These are phyloP conservation scores for Sistotremastrum suecicum DNA, from an alignment of 768 basidiomycete species.

Conservation along the genomic window DNA sequence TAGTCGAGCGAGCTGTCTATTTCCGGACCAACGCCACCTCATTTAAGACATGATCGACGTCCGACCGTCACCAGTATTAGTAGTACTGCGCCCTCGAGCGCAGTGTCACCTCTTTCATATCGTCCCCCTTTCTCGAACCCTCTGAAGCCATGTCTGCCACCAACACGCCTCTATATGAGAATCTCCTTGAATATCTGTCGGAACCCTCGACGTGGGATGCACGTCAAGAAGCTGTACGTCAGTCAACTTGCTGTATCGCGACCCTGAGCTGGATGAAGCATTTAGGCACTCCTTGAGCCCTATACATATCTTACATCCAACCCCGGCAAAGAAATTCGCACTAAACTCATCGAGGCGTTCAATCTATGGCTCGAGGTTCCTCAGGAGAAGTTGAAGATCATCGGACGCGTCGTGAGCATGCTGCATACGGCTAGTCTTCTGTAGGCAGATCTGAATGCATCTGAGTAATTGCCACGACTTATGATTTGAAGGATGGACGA, in stretches of 20 bases:
- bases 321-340: conserved; percentile 88
- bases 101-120: too few species aligned
- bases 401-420: conserved; percentile 81
- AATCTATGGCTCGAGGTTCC: conserved; percentile 85
- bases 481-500: conserved; percentile 62
- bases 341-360: conserved; percentile 83
- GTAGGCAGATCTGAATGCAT: conserved; percentile 27
- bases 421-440: conserved; percentile 87
- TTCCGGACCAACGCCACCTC: too few species aligned
- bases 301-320: conserved; percentile 71
- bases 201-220: conserved; percentile 6
- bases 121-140: too few species aligned
- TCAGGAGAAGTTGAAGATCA: conserved; percentile 48
- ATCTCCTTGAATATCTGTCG: not conserved
- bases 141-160: too few species aligned
- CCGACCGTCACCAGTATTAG: too few species aligned
- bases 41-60: too few species aligned
- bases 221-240: conserved; percentile 15
- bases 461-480: not conserved
- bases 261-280: conserved; percentile 11
- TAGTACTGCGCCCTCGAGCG: too few species aligned
- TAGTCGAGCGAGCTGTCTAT: too few species aligned
- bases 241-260: not conserved
- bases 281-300: conserved; percentile 62
- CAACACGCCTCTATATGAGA: not conserved